Evolutionary conservation across 495 filamentous ascomycete species (phyloP), one percentile per base, ranked within the genome.

Genomic region (Penicillium longicatenatum): DNA sequence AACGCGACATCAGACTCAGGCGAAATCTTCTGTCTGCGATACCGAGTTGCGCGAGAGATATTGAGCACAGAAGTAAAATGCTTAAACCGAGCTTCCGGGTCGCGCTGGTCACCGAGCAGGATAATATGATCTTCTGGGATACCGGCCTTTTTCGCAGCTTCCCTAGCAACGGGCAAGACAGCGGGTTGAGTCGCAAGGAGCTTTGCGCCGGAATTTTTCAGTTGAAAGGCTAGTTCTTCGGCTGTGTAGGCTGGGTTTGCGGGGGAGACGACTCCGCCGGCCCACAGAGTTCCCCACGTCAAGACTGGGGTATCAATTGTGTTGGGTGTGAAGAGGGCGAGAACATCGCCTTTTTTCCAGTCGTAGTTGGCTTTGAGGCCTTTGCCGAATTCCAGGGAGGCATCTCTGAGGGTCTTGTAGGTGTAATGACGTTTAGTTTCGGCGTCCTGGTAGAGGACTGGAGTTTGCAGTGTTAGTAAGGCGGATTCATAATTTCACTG

Each of bases 211-310:
- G 89, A 87, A 70, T 95, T 88, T 62, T 88, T 85, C 57, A 98
- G 82, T 71, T 97, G 94, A 69, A 89, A 95, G 17, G 89, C 87
- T 14, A 98, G 81, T 68, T 98, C 93, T 7, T 96, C 86, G 21
- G 79, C 83, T 2, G 88, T 95, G 73, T 97, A 97, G 2, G 83
- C 82, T 21, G 94, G 93, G 68, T 97, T 97, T 11, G 91, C 92
- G 0, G 94, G 89, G 3, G 88, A 91, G 17, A 91, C 68, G 48
- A 87, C 76, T 19, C 90, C 93, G 45, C 92, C 93, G 0, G 92
- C 89, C 89, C 91, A 97, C 62, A 88, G 85, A 10, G 82, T 76
- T 21, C 92, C 93, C 81, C 90, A 93, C 68, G 79, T 89, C 47
- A 94, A 70, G 4, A 79, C 74, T 19, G 88, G 81, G 31, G 85